Base-by-base conservation (phyloP, 78 protist species). In the Bodo saltans region DNA sequence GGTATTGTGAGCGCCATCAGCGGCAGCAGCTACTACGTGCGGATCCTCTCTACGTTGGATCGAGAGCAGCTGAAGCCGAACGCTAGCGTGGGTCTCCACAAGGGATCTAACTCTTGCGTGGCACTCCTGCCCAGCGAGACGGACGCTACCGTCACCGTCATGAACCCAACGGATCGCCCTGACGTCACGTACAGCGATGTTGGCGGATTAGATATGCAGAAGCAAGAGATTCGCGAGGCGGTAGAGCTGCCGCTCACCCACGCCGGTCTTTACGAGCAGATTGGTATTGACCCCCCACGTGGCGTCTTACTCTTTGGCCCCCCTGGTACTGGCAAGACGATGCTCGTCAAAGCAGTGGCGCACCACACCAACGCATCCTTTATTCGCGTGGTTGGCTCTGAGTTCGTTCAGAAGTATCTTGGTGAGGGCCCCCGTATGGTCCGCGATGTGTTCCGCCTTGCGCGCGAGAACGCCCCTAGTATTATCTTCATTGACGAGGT, bases 371-470 rank as follows among this genome's bases (percentile, higher is more conserved):
- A 92, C 26, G 99, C 99, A 2, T 74, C 99, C 0, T 98, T 97
- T 74, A 95, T 96, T 72, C 85, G 95, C 25, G 95, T 90, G 32
- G 98, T 96, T 4, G 99, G 99, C 34, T 96, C 99, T 8, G 99
- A 99, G 85, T 99, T 99, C 84, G 99, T 99, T n/a, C 99, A 99
- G 85, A 99, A 99, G 88, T 99, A 98, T 90, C 92, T 99, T 27
- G 99, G 99, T 17, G 99, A 99, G 78, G 99, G 99, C 68, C 99
- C 99, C 21, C 92, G 99, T 28, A 97, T 99, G 98, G 99, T 98
- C 28, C 93, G 99, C 53, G 99, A 98, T 76, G 99, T 98, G 34
- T 98, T 98, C 90, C 93, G 98, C 29, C 79, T 98, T 78, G 99
- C 99, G 29, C 29, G 92, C 69, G 99, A 98, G 83, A 98, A 98